Conservation (phyloP, 163 green algal species). For the Scenedesmus sp. region DNA sequence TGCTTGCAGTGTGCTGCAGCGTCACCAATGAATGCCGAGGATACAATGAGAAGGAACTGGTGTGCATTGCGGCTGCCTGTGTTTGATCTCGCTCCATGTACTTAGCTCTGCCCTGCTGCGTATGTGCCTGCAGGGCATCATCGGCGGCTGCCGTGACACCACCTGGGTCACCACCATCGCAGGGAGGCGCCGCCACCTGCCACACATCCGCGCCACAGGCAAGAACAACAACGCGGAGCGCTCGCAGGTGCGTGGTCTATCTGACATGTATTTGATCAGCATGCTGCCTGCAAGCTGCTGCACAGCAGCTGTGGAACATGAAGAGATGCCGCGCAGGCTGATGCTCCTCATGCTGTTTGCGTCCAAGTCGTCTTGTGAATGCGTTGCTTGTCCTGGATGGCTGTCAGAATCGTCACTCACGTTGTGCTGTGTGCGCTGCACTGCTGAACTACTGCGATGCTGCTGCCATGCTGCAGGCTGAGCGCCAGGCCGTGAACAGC, state of each 20-base stretch:
- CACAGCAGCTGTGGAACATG: too few relatives aligned
- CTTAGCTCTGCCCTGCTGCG: neutral
- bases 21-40: too few relatives aligned
- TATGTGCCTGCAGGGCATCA: slow-evolving; percentile 21
- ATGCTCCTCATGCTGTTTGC: neutral
- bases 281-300: neutral
- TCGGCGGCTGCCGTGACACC: slow-evolving; percentile 44
- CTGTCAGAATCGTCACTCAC: neutral
- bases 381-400: neutral
- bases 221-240: slow-evolving; percentile 2
- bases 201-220: slow-evolving; percentile 52
- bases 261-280: too few relatives aligned
- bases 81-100: neutral
- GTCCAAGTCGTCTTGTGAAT: too few relatives aligned
- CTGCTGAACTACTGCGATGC: neutral
- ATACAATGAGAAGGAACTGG: too few relatives aligned
- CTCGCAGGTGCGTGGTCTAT: neutral
- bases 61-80: neutral
- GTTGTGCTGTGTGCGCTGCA: neutral
- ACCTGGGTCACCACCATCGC: slow-evolving; percentile 70
- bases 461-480: slow-evolving; percentile 52
- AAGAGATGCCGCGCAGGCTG: neutral
- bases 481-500: slow-evolving; percentile 84
- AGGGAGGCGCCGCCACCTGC: slow-evolving; percentile 73
- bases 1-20: neutral